A percentile compares a stretch with the other conserved stretches of the same genome.
These are phyloP conservation scores for Elsinoe australis DNA, from an alignment of 2,329 filamentous ascomycete genomes.

Conservation along the genomic window DNA sequence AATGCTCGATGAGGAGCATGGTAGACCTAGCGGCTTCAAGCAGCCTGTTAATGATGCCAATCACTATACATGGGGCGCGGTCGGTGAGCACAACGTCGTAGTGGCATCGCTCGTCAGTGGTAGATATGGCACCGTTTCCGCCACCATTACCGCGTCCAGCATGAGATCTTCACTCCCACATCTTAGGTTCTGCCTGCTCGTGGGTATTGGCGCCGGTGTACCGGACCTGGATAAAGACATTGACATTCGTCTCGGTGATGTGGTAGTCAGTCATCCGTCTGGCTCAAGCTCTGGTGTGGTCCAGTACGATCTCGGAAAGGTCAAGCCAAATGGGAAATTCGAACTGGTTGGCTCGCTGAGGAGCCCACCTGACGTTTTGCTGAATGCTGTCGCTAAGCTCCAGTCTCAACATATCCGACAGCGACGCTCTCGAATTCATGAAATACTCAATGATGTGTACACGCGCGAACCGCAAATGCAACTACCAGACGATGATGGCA, in stretches of 20 bases:
- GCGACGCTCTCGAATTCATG: neutral
- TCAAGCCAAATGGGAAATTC: too few relatives aligned
- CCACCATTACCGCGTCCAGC: conserved; percentile 18
- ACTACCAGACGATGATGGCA: neutral
- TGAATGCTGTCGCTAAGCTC: neutral
- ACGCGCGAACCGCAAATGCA: neutral
- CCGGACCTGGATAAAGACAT: neutral
- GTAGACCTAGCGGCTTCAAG: neutral
- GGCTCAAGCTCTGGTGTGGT: conserved; percentile 22
- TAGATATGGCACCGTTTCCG: conserved; percentile 17
- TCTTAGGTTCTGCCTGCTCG: neutral
- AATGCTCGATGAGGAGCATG: conserved; percentile 20
- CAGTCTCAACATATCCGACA: neutral
- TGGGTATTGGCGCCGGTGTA: conserved; percentile 17
- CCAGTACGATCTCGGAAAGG: conserved; percentile 24
- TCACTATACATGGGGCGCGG: conserved; percentile 19
- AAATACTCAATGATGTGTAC: neutral
- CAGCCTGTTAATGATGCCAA: conserved; percentile 16
- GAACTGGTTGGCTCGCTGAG: neutral
- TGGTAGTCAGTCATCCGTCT: conserved; percentile 24
- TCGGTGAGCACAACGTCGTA: conserved; percentile 21
- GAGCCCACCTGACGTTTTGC: neutral
- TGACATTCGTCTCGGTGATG: conserved; percentile 27
- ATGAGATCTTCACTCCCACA: conserved; percentile 18
- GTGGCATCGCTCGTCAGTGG: conserved; percentile 20